Percentiles rank a stretch among this genome's conserved stretches.
phyloP scores from a whole-genome alignment of 202 grass and related monocot genomes.

The Dendrocalamus latiflorus region DNA sequence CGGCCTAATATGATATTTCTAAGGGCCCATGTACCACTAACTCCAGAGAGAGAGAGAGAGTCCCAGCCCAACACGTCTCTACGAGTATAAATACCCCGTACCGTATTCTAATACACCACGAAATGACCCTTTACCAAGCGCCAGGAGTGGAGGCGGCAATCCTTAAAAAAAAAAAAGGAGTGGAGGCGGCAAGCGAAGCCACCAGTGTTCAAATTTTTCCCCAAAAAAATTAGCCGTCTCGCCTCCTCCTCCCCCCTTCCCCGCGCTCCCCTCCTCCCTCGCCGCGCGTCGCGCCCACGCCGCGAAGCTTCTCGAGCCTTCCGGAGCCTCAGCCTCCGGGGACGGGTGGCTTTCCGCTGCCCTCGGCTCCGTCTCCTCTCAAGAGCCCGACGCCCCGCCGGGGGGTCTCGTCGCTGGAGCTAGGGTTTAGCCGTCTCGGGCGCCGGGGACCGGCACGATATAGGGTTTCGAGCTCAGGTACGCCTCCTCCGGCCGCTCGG shows the following conservation, averaged over 20 bases:
- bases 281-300: neutral
- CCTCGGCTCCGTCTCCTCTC: neutral
- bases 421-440: constrained; percentile 35
- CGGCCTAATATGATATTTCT: neutral
- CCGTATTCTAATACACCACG: neutral
- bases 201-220: constrained; percentile 28
- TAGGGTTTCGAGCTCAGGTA: constrained; percentile 28
- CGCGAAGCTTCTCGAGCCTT: neutral
- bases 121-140: neutral
- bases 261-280: neutral
- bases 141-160: constrained; percentile 32
- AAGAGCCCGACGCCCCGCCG: neutral
- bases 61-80: neutral
- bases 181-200: constrained; percentile 35
- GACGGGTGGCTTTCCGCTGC: neutral
- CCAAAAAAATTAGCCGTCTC: neutral
- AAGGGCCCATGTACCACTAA: neutral
- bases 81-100: neutral
- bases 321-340: neutral
- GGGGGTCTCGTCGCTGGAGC: neutral
- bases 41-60: neutral
- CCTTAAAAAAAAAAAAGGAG: too few relatives aligned
- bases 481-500: neutral
- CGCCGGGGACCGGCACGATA: neutral
- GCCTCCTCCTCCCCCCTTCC: neutral